Conservation (phyloP, 192 early-diverging fungal species). For the Ambispora gerdemannii region DNA sequence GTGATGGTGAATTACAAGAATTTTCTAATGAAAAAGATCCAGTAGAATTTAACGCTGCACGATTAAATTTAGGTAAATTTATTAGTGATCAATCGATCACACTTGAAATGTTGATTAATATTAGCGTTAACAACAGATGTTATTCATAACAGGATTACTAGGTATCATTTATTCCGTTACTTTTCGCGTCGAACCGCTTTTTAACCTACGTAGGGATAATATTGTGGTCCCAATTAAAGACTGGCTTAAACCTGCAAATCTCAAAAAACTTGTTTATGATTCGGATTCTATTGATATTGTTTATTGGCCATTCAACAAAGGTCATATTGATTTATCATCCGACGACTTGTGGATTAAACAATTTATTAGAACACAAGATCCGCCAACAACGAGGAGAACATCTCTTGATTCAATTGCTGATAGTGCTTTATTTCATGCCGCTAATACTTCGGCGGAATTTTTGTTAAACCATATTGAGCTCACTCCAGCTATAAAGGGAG, state of each 20-base stretch:
- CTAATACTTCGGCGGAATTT: constrained; percentile 8
- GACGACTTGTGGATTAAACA: constrained; percentile 39
- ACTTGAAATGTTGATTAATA: background rate
- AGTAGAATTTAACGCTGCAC: constrained; percentile 30
- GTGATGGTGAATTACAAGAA: constrained; percentile 28
- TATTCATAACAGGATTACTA: constrained; percentile 36
- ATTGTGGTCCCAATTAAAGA: constrained; percentile 15
- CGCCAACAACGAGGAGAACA: no score
- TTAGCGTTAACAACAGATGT: background rate
- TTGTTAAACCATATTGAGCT: constrained; percentile 26
- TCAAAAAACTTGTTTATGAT: constrained; percentile 19
- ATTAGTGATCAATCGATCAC: background rate
- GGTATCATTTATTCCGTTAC: constrained; percentile 40
- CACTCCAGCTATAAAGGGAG: background rate
- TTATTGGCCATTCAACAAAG: constrained; percentile 36
- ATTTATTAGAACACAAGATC: constrained; percentile 29
- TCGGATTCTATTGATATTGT: constrained; percentile 36
- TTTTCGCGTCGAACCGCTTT: constrained; percentile 37
- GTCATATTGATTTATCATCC: background rate
- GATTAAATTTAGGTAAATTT: constrained; percentile 32
- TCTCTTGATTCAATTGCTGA: no score
- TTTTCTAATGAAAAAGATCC: constrained; percentile 29
- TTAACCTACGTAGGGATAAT: constrained; percentile 40
- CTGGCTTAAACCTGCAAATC: constrained; percentile 11
- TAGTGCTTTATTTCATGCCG: no score